A percentile compares a stretch with the other conserved stretches of the same genome.
Evolutionary conservation across 2,329 filamentous ascomycete species (phyloP).

Genomic region (Diplodia corticola): DNA sequence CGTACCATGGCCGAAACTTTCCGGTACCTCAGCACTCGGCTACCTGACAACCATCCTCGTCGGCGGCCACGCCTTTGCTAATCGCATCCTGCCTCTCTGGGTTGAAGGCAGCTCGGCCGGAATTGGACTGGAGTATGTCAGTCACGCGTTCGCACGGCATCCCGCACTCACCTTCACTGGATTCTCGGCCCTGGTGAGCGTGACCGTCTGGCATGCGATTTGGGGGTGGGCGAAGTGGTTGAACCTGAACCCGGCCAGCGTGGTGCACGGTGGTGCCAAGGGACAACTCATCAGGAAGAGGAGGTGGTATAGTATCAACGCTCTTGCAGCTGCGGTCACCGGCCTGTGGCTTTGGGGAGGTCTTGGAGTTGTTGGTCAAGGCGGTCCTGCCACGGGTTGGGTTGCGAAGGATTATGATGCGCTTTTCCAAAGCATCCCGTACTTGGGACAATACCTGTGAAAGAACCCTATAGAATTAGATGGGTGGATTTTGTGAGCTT

Average conservation of each 20-base stretch:
- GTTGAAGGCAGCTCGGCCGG: slow-evolving; percentile 85
- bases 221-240: slow-evolving; percentile 88
- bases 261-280: slow-evolving; percentile 51
- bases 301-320: slow-evolving; percentile 72
- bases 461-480: too few relatives aligned
- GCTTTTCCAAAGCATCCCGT: slow-evolving; percentile 63
- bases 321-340: slow-evolving; percentile 57
- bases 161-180: slow-evolving; percentile 65
- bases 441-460: slow-evolving; percentile 56
- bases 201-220: slow-evolving; percentile 74
- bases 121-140: slow-evolving; percentile 78
- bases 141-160: slow-evolving; percentile 78
- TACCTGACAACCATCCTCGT: slow-evolving; percentile 69
- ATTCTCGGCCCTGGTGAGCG: slow-evolving; percentile 66
- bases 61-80: slow-evolving; percentile 70
- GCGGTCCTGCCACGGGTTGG: slow-evolving; percentile 72
- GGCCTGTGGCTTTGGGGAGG: slow-evolving; percentile 80
- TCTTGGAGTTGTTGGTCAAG: slow-evolving; percentile 73
- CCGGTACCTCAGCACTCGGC: slow-evolving; percentile 69
- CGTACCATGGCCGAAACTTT: slow-evolving; percentile 69
- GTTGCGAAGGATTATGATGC: slow-evolving; percentile 77
- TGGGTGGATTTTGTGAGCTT: background rate
- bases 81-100: slow-evolving; percentile 71
- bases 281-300: slow-evolving; percentile 59
- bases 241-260: slow-evolving; percentile 59